A percentile compares a stretch with the other conserved stretches of the same genome.
phyloP scores from a whole-genome alignment of 2,329 filamentous ascomycete genomes.

The Trichoderma guizhouense region DNA sequence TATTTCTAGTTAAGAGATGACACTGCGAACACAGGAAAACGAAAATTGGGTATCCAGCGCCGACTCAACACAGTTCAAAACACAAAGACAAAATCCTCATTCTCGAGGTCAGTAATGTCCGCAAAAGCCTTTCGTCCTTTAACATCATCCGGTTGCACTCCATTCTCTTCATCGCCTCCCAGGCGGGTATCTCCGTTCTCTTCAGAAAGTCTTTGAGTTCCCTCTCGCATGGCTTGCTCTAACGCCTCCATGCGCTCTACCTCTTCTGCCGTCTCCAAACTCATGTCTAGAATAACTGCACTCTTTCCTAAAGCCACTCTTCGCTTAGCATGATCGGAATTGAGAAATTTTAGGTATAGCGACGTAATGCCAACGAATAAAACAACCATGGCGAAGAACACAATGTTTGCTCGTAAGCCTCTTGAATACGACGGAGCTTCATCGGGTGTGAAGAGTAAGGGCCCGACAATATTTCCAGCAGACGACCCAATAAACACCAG shows the following conservation, averaged over 20 bases:
- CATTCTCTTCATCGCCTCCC: conserved; percentile 20
- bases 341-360: conserved; percentile 50
- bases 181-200: conserved; percentile 13
- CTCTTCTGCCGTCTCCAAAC: conserved; percentile 50
- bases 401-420: conserved; percentile 58
- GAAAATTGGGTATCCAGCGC: neutral
- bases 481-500: conserved; percentile 64
- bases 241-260: conserved; percentile 36
- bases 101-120: conserved; percentile 58
- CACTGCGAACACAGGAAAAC: neutral
- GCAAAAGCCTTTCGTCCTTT: conserved; percentile 30
- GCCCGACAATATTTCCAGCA: conserved; percentile 64
- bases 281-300: conserved; percentile 55
- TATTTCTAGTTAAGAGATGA: neutral
- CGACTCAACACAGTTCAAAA: conserved; percentile 28
- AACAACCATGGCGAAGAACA: conserved; percentile 59
- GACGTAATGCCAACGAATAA: conserved; percentile 44
- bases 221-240: conserved; percentile 24
- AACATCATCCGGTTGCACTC: conserved; percentile 15
- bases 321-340: conserved; percentile 51
- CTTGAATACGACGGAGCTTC: conserved; percentile 40
- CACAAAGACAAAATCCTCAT: conserved; percentile 63
- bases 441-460: conserved; percentile 59
- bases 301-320: conserved; percentile 59
- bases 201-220: conserved; percentile 10